Conservation (phyloP, 1,139 yeast genomes). For the Magnusiomyces suaveolens region DNA sequence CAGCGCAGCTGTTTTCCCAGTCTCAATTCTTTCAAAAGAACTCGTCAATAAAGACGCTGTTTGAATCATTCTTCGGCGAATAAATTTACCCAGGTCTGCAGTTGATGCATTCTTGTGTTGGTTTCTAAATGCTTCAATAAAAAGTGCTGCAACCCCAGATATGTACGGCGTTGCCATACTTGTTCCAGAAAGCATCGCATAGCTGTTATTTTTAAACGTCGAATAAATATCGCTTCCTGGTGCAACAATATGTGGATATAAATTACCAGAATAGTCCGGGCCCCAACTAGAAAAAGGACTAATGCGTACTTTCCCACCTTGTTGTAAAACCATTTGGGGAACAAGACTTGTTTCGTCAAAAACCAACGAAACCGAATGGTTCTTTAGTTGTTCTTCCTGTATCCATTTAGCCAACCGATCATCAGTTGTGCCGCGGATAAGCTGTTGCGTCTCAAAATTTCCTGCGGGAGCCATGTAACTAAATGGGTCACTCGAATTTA, state of each 20-base stretch:
- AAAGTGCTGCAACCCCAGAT: conserved; percentile 21
- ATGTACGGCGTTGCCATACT: conserved; percentile 22
- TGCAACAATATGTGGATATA: conserved; percentile 21
- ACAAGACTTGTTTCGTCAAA: conserved; percentile 2
- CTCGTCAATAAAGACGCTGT: not conserved
- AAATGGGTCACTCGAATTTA: not conserved
- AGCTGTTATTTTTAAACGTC: conserved; percentile 14
- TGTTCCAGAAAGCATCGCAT: conserved; percentile 19
- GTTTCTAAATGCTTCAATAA: conserved; percentile 13
- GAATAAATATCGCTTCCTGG: conserved; percentile 22
- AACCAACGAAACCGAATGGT: conserved; percentile 1
- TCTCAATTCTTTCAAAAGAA: not conserved
- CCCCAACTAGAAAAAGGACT: conserved; percentile 20
- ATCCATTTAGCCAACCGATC: conserved; percentile 12
- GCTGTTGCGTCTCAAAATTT: conserved; percentile 2
- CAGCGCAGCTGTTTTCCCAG: conserved; percentile 11
- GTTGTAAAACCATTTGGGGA: not conserved
- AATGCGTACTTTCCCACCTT: not conserved
- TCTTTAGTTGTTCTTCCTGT: not conserved
- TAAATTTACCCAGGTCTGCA: not conserved
- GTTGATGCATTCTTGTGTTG: not conserved
- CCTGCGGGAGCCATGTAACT: conserved; percentile 5
- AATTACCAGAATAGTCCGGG: conserved; percentile 20
- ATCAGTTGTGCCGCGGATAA: conserved; percentile 9
- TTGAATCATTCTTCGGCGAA: conserved; percentile 5